phyloP scores from a whole-genome alignment of 495 filamentous ascomycete genomes.

The Tuber calosporum region DNA sequence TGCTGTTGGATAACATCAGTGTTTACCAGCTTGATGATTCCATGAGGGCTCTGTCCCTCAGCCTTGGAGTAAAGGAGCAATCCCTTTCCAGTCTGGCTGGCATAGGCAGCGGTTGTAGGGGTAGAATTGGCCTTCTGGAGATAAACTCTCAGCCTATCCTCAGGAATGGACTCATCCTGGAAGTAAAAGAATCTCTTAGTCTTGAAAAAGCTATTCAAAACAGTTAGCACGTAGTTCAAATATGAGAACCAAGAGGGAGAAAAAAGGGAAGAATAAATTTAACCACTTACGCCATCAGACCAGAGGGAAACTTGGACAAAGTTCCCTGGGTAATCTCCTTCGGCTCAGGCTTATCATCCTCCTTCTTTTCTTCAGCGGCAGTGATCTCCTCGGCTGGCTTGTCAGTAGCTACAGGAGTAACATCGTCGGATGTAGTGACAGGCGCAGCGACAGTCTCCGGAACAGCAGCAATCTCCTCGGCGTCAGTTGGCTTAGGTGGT shows the following conservation, averaged over 20 bases:
- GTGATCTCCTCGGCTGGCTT: conserved; percentile 47
- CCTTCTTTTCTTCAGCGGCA: conserved; percentile 44
- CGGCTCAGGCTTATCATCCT: conserved; percentile 50
- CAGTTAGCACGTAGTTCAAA: conserved; percentile 5
- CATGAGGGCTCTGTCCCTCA: conserved; percentile 73
- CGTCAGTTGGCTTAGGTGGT: conserved; percentile 40
- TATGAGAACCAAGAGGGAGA: neutral
- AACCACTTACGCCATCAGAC: conserved; percentile 77
- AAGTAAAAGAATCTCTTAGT: conserved; percentile 89
- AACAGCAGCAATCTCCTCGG: conserved; percentile 45
- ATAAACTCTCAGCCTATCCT: conserved; percentile 65
- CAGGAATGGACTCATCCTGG: conserved; percentile 68
- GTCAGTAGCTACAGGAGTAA: conserved; percentile 46
- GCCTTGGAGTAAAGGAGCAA: conserved; percentile 88
- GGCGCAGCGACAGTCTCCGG: conserved; percentile 46
- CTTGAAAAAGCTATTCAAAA: conserved; percentile 35
- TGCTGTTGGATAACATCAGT: conserved; percentile 6
- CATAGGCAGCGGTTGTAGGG: conserved; percentile 77
- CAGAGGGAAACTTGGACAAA: conserved; percentile 42
- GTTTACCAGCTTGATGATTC: conserved; percentile 77
- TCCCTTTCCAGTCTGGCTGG: conserved; percentile 88
- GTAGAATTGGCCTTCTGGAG: conserved; percentile 82
- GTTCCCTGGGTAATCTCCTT: conserved; percentile 65
- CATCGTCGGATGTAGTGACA: conserved; percentile 47
- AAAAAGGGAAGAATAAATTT: conserved; percentile 14